Percentiles rank a stretch among this genome's conserved stretches.
These are phyloP conservation scores for Coprinellus micaceus DNA, from an alignment of 768 basidiomycete genomes.

Conservation along the genomic window DNA sequence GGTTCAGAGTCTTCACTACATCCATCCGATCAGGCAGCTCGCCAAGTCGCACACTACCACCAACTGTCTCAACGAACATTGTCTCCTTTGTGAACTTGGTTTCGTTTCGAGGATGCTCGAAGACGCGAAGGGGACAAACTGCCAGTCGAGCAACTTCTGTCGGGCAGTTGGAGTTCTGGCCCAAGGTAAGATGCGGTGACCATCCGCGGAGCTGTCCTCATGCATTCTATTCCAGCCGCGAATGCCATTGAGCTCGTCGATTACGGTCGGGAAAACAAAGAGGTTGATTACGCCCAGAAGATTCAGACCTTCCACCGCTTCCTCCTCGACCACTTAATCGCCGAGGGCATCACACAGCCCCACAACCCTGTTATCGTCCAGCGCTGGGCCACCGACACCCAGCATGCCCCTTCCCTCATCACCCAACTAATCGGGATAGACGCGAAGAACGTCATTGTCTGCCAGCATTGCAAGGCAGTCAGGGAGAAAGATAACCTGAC, in stretches of 20 bases:
- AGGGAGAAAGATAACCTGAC: slow-evolving; percentile 75
- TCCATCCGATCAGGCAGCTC: slow-evolving; percentile 66
- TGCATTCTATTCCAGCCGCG: slow-evolving; percentile 38
- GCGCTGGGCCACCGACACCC: slow-evolving; percentile 8
- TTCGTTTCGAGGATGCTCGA: slow-evolving; percentile 95
- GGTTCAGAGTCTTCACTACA: slow-evolving; percentile 88
- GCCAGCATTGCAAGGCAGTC: slow-evolving; percentile 67
- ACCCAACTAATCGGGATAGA: slow-evolving; percentile 84
- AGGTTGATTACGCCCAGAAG: slow-evolving; percentile 77
- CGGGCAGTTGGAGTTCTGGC: slow-evolving; percentile 87
- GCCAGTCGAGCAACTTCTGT: slow-evolving; percentile 96
- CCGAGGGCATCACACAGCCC: slow-evolving; percentile 65
- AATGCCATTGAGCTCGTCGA: slow-evolving; percentile 89
- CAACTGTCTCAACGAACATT: slow-evolving; percentile 86
- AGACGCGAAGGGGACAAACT: slow-evolving; percentile 90
- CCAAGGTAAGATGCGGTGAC: slow-evolving; percentile 51
- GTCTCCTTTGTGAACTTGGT: slow-evolving; percentile 90
- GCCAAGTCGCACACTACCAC: slow-evolving; percentile 92
- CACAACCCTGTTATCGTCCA: slow-evolving; percentile 53
- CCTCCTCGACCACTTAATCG: slow-evolving; percentile 77
- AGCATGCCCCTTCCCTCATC: slow-evolving; percentile 55
- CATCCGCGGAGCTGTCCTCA: neutral
- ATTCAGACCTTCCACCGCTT: slow-evolving; percentile 97
- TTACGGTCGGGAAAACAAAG: slow-evolving; percentile 71
- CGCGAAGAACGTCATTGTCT: slow-evolving; percentile 70